Evolutionary conservation across 1,284 basidiomycete genomes (phyloP), one percentile per base, ranked within the genome.

Genomic region (Fomitiporia mediterranea): DNA sequence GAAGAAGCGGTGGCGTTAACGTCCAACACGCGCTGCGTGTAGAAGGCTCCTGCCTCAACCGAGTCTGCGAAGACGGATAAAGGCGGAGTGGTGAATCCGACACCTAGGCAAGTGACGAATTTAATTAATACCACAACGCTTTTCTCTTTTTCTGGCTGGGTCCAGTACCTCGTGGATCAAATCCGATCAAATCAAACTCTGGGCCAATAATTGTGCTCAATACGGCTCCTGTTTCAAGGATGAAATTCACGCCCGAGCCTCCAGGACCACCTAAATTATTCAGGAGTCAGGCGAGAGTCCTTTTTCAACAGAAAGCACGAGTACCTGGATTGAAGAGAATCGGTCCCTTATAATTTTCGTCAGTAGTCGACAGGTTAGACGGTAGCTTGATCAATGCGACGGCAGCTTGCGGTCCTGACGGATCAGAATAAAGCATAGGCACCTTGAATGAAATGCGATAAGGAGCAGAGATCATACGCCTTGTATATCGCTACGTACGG

Each of bases 281-380:
- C 4, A 42, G 1, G 11, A 15, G n/a, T n/a, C n/a, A n/a, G n/a
- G n/a, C n/a, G n/a, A n/a, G n/a, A n/a, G n/a, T n/a, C n/a, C n/a
- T n/a, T n/a, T n/a, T n/a, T n/a, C n/a, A n/a, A n/a, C n/a, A n/a
- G n/a, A n/a, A n/a, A n/a, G n/a, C n/a, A n/a, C 17, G 27, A 58
- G 21, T 58, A 56, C 70, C 70, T 5, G 70, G 70, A 52, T 71
- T 72, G 55, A 68, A 63, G 2, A 71, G 60, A 32, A 72, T 62
- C 2, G 70, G 70, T 2, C 70, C 70, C 8, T 62, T 62, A 49
- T 69, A 70, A 2, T 58, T 51, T 23, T 63, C 44, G 13, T 64
- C 55, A 21, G 56, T 50, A 23, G 60, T 49, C 2, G 65, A 32
- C 5, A 67, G 52, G 15, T 30, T 61, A 2, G 70, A 64, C 17